These are phyloP conservation scores for Dimargaris cristalligena DNA, from an alignment of 192 early-diverging fungal genomes.

Conservation along the genomic window DNA sequence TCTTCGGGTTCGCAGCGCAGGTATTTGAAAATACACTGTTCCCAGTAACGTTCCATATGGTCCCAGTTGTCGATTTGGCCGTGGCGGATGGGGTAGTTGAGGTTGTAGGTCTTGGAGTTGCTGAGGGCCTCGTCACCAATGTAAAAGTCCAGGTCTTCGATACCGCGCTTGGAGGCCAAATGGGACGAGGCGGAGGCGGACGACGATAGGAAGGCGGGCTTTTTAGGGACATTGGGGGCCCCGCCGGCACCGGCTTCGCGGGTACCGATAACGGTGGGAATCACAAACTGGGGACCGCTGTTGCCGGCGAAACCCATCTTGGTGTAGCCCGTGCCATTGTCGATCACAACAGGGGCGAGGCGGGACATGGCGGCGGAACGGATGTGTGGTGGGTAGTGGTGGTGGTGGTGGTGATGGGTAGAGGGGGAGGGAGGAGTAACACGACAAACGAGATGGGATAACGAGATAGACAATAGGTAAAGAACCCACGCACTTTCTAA, in stretches of 20 bases:
- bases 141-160: conserved; percentile 92
- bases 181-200: conserved; percentile 37
- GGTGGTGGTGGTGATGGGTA: too few species aligned
- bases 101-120: conserved; percentile 76
- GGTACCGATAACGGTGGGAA: conserved; percentile 85
- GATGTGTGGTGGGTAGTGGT: too few species aligned
- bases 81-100: conserved; percentile 88
- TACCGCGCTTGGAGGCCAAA: conserved; percentile 85
- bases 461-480: too few species aligned
- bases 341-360: conserved; percentile 72
- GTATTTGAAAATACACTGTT: conserved; percentile 96
- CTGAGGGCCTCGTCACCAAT: conserved; percentile 90
- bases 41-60: conserved; percentile 98
- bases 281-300: conserved; percentile 91
- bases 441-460: too few species aligned
- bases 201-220: conserved; percentile 32
- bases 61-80: conserved; percentile 99
- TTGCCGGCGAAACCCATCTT: conserved; percentile 97
- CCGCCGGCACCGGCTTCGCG: conserved; percentile 31
- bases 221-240: conserved; percentile 31
- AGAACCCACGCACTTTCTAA: too few species aligned
- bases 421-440: too few species aligned
- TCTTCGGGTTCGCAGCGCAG: conserved; percentile 97
- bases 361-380: conserved; percentile 3
- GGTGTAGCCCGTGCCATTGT: conserved; percentile 98